phyloP scores from a whole-genome alignment of 305 asterid genomes.

The Fraxinus ornus region DNA sequence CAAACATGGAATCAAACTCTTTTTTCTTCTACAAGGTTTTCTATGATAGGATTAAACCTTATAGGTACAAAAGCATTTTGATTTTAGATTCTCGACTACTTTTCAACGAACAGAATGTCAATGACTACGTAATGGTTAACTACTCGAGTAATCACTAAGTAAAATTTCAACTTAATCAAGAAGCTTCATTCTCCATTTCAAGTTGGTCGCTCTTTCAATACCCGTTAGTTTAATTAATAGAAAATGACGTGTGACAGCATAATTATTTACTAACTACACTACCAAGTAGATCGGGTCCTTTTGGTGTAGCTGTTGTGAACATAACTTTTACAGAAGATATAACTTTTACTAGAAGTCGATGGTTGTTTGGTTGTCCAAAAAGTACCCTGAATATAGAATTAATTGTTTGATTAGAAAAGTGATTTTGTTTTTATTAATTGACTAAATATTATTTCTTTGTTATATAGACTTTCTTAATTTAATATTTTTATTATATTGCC shows the following conservation, averaged over 20 bases:
- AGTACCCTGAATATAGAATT: too few relatives aligned
- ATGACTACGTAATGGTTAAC: background rate
- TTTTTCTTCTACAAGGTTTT: slow-evolving; percentile 35
- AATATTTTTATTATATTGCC: too few relatives aligned
- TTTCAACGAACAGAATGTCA: background rate
- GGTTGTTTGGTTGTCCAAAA: too few relatives aligned
- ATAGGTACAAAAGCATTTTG: slow-evolving; percentile 9
- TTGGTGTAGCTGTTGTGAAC: background rate
- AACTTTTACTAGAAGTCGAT: too few relatives aligned
- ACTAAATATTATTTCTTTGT: too few relatives aligned
- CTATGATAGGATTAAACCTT: slow-evolving; percentile 30
- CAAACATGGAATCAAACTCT: slow-evolving; percentile 34
- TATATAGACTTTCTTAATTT: too few relatives aligned
- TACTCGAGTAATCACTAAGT: background rate
- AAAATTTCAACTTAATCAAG: background rate
- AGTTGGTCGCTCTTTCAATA: background rate
- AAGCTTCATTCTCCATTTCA: background rate
- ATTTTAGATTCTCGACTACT: background rate
- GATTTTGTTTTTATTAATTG: too few relatives aligned
- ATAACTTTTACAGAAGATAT: too few relatives aligned
- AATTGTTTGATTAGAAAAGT: too few relatives aligned
- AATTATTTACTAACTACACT: background rate
- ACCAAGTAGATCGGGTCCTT: background rate
- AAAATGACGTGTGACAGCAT: background rate
- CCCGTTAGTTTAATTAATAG: background rate